Evolutionary conservation across 2,329 filamentous ascomycete genomes (phyloP).

Genomic region (Exophiala xenobiotica): DNA sequence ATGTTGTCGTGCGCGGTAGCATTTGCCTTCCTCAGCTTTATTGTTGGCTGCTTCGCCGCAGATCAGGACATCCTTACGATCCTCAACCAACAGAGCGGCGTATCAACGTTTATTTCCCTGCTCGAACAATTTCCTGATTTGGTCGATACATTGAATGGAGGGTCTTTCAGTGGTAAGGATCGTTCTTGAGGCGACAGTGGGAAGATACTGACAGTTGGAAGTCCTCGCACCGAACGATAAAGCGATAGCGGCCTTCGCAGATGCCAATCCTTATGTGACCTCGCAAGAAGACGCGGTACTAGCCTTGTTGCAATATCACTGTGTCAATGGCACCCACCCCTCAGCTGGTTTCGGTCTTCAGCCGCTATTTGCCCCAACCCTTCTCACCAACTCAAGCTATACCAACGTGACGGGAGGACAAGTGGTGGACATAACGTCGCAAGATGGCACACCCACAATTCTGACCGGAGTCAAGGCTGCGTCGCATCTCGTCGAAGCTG

Average conservation of each 20-base stretch:
- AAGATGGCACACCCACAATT: slow-evolving; percentile 49
- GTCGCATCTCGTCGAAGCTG: slow-evolving; percentile 50
- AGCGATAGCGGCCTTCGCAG: slow-evolving; percentile 14
- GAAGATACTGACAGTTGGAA: slow-evolving; percentile 8
- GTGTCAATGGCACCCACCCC: slow-evolving; percentile 54
- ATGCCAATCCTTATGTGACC: slow-evolving; percentile 16
- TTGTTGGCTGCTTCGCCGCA: slow-evolving; percentile 8
- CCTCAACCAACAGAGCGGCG: slow-evolving; percentile 23
- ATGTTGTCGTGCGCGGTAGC: slow-evolving; percentile 12
- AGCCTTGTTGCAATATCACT: slow-evolving; percentile 58
- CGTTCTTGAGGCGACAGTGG: not conserved
- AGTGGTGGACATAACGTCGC: slow-evolving; percentile 49
- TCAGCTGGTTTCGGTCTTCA: slow-evolving; percentile 30
- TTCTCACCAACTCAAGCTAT: slow-evolving; percentile 53
- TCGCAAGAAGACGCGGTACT: slow-evolving; percentile 33
- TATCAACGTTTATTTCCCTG: slow-evolving; percentile 21
- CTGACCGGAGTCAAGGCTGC: slow-evolving; percentile 54
- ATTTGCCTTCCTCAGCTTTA: slow-evolving; percentile 5
- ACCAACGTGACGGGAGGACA: slow-evolving; percentile 62
- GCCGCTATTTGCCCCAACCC: slow-evolving; percentile 48
- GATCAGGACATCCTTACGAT: slow-evolving; percentile 27
- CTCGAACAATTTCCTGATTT: slow-evolving; percentile 20
- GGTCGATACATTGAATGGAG: slow-evolving; percentile 24
- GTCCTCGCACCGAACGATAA: slow-evolving; percentile 26
- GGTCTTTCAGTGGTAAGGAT: slow-evolving; percentile 24